Percentiles rank a stretch among this genome's conserved stretches.
phyloP scores from a whole-genome alignment of 2,329 filamentous ascomycete species.

The Curvularia verruculosa region DNA sequence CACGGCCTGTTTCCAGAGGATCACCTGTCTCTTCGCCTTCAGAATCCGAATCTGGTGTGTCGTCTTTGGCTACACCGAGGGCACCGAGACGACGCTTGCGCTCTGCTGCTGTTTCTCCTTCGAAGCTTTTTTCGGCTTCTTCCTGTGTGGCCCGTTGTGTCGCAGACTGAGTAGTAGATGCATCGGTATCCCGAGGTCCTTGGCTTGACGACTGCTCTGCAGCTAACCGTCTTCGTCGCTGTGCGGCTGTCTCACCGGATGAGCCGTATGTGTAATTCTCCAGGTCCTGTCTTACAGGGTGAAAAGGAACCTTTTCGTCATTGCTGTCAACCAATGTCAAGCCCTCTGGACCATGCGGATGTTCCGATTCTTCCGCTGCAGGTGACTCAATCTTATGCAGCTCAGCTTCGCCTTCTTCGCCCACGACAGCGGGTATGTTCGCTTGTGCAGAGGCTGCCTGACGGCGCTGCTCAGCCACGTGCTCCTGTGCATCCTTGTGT shows the following conservation, averaged over 20 bases:
- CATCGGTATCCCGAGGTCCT: conserved; percentile 19
- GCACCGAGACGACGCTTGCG: conserved; percentile 75
- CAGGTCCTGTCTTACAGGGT: conserved; percentile 51
- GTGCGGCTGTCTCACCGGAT: conserved; percentile 47
- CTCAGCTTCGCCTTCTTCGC: conserved; percentile 43
- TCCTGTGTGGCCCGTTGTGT: conserved; percentile 27
- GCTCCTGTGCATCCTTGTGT: conserved; percentile 50
- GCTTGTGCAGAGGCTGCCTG: conserved; percentile 33
- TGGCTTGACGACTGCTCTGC: conserved; percentile 19
- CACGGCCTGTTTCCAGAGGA: conserved; percentile 44
- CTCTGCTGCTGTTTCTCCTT: conserved; percentile 75
- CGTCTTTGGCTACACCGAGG: conserved; percentile 60
- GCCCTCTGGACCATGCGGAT: conserved; percentile 45
- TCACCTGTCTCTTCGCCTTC: conserved; percentile 45
- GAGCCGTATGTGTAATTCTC: conserved; percentile 32
- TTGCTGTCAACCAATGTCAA: conserved; percentile 55
- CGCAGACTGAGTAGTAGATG: conserved; percentile 9
- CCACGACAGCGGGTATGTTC: conserved; percentile 40
- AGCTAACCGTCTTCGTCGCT: conserved; percentile 52
- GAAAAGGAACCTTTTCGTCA: conserved; percentile 55
- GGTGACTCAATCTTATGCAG: conserved; percentile 41
- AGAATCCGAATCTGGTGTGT: conserved; percentile 38
- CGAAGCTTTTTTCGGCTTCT: conserved; percentile 42
- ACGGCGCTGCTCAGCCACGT: conserved; percentile 37
- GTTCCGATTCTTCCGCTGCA: conserved; percentile 30